Conservation (phyloP, 2,329 filamentous ascomycete genomes). For the Chrysosporium keratinophilum region DNA sequence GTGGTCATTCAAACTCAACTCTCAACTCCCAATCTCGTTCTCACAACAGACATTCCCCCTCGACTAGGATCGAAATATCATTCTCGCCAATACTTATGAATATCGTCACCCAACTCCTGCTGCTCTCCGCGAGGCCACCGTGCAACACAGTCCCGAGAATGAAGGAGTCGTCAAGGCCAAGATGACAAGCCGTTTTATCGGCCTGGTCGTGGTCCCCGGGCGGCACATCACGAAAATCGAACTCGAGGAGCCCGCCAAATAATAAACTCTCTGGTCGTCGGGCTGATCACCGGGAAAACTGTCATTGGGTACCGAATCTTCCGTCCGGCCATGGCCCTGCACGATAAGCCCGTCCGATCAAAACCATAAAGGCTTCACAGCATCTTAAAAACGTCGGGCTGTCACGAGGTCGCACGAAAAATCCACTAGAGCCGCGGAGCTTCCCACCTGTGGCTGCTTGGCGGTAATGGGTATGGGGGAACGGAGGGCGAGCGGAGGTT, state of each 20-base stretch:
- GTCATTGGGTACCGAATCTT: conserved; percentile 3
- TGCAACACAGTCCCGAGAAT: conserved; percentile 18
- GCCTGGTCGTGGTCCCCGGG: conserved; percentile 80
- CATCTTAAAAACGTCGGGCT: neutral
- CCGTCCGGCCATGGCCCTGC: no score
- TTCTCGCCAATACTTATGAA: conserved; percentile 76
- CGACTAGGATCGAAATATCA: conserved; percentile 69
- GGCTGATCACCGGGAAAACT: neutral
- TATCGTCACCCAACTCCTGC: conserved; percentile 63
- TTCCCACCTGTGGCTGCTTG: neutral
- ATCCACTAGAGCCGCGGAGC: neutral
- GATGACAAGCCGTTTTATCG: conserved; percentile 77
- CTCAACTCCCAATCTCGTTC: neutral
- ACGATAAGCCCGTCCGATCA: conserved; percentile 5
- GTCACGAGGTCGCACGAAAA: conserved; percentile 5
- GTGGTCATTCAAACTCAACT: neutral
- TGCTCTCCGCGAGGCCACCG: conserved; percentile 34
- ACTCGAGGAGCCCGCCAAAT: conserved; percentile 48
- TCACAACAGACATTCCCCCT: neutral
- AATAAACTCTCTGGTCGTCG: neutral
- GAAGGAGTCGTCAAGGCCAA: conserved; percentile 42
- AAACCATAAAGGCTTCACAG: neutral
- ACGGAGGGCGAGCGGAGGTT: neutral
- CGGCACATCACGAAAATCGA: conserved; percentile 79
- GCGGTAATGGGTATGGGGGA: neutral